Evolutionary conservation across 768 basidiomycete species (phyloP), one percentile per base, ranked within the genome.

Genomic region (Rhizopogon rudus): DNA sequence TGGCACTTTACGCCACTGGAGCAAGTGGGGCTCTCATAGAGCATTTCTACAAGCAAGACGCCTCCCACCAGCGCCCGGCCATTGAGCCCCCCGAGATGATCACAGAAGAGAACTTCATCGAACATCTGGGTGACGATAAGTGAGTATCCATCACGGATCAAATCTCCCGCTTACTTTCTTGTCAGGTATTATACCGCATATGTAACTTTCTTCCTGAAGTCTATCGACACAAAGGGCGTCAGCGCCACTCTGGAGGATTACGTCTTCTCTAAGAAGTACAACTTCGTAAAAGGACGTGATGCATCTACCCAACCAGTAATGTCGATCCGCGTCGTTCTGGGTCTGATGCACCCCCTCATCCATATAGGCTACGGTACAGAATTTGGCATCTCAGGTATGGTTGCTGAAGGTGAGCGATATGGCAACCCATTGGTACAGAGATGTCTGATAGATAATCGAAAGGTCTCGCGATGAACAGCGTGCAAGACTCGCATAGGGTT

Each of bases 321-420:
- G 81, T 64, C 87, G 6, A 72, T 69, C 53, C 78, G 83, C 14
- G 72, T 82, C 52, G 20, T 55, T 16, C 68, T 74, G 0, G 82
- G 79, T 0, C 60, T 88, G 22, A 3, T 87, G 2, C 87, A 89
- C 58, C 77, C 86, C 0, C 44, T 86, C 52, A 87, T 88, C 45
- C 82, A 87, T 60, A 59, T 71, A 10, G 86, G 83, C 2, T 79
- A 81, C 60, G 87, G 86, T 0, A 56, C 74, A 4, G 87, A 88
- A 65, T 87, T 88, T 57, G 77, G 77, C 9, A 46, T 88, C 39
- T 80, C 77, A 16, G 87, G 85, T 0, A 73, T 86, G 63, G 60
- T 83, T 1, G 78, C 77, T 6, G 86, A 88, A 75, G 87, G 86
- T 83, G 16, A 4, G 56, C 40, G 28, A 6, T 16, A 25, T 3